phyloP scores from a whole-genome alignment of 345 rosid species.

The Citrus glauca region DNA sequence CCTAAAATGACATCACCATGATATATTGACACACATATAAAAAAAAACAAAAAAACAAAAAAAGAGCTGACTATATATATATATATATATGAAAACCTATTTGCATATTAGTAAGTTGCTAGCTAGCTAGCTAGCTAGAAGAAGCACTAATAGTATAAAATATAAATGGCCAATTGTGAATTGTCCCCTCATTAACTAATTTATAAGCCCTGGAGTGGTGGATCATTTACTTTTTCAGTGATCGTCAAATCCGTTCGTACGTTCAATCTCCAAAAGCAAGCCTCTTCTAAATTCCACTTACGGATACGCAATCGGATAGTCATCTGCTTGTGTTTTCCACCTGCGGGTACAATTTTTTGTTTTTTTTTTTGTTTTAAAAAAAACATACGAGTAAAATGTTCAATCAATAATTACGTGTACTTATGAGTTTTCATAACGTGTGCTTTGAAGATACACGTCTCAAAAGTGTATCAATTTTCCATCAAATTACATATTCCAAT shows the following conservation, averaged over 20 bases:
- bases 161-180: not conserved
- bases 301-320: constrained; percentile 72
- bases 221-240: not conserved
- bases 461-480: no score
- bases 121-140: not conserved
- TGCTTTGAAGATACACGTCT: not conserved
- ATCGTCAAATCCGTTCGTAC: constrained; percentile 7
- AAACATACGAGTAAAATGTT: not conserved
- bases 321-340: constrained; percentile 67
- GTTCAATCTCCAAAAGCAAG: constrained; percentile 60
- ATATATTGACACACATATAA: not conserved
- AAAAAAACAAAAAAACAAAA: not conserved
- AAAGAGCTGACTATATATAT: not conserved
- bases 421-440: not conserved
- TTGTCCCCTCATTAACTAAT: not conserved
- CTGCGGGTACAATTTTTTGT: constrained; percentile 20
- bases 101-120: not conserved
- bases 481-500: no score
- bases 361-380: no score
- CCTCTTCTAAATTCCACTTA: constrained; percentile 71
- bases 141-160: not conserved
- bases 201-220: not conserved
- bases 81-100: no score
- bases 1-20: not conserved
- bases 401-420: not conserved